Conservation (phyloP, 129 eudicot species). For the Rutidosis leptorrhynchoides region DNA sequence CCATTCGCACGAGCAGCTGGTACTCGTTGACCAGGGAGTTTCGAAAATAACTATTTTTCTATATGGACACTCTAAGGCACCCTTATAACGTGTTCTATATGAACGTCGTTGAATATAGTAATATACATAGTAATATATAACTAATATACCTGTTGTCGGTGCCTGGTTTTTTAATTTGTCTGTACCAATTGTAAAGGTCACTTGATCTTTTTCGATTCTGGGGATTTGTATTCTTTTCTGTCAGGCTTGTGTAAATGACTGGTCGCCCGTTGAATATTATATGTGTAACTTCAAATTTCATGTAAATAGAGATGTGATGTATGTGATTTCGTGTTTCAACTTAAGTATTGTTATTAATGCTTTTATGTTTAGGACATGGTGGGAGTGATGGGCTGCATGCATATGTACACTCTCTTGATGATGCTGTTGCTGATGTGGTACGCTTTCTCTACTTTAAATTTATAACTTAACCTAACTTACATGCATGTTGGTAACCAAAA, state of each 20-base stretch:
- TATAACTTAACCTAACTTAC: background rate
- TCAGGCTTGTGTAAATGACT: slow-evolving; percentile 14
- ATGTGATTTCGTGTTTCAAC: slow-evolving; percentile 1
- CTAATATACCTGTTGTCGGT: background rate
- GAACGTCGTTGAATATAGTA: background rate
- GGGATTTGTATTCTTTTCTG: background rate
- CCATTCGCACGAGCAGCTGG: background rate
- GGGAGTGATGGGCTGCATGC: slow-evolving; percentile 98
- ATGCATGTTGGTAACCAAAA: background rate
- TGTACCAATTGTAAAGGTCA: background rate
- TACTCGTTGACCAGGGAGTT: background rate
- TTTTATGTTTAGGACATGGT: slow-evolving; percentile 64
- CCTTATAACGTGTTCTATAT: background rate
- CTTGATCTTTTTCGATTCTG: background rate
- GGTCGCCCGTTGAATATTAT: background rate
- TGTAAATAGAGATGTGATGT: background rate
- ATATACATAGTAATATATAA: background rate
- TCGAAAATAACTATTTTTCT: background rate
- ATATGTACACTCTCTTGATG: slow-evolving; percentile 82
- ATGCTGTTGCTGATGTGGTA: slow-evolving; percentile 72
- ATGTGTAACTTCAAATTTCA: background rate
- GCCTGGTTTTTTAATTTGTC: background rate
- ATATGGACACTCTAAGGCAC: background rate
- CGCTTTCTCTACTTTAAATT: slow-evolving; percentile 7
- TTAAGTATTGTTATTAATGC: background rate